Conservation (phyloP, 2,329 filamentous ascomycete species). For the Diaporthe australafricana region DNA sequence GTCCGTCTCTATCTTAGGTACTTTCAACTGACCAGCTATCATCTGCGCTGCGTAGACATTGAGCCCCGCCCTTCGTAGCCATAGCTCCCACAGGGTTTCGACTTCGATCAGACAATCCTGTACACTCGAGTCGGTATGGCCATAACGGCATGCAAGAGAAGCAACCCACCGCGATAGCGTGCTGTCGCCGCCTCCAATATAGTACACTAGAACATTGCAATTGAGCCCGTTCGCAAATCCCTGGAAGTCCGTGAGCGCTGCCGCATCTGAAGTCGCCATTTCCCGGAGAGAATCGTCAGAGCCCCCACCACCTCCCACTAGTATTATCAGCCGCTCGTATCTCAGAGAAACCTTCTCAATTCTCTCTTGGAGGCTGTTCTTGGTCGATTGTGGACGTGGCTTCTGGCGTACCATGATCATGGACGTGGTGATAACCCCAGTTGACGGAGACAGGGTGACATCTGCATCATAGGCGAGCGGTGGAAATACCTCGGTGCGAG, state of each 20-base stretch:
- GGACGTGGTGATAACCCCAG: conserved; percentile 77
- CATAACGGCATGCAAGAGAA: conserved; percentile 61
- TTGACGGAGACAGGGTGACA: conserved; percentile 75
- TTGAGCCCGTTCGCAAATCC: conserved; percentile 58
- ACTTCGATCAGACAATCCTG: conserved; percentile 57
- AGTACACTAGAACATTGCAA: conserved; percentile 53
- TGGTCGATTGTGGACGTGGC: conserved; percentile 65
- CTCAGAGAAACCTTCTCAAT: conserved; percentile 64
- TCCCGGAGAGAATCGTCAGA: conserved; percentile 52
- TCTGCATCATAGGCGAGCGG: conserved; percentile 73
- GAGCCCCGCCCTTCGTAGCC: conserved; percentile 73
- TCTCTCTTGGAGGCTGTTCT: conserved; percentile 64
- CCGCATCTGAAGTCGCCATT: conserved; percentile 54
- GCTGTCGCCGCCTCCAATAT: conserved; percentile 62
- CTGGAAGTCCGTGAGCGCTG: conserved; percentile 61
- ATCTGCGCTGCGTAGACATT: conserved; percentile 80
- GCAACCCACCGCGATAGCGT: conserved; percentile 67
- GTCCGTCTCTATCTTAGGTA: conserved; percentile 40
- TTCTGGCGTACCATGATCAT: conserved; percentile 79
- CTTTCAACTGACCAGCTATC: conserved; percentile 63
- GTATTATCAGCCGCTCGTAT: conserved; percentile 76
- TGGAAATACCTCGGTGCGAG: conserved; percentile 44
- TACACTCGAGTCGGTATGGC: conserved; percentile 41
- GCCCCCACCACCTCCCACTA: conserved; percentile 69
- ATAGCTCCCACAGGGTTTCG: conserved; percentile 76